Percentiles rank a stretch among this genome's conserved stretches.
These are phyloP conservation scores for Syncephalastrum monosporum DNA, from an alignment of 371 early-diverging fungal species.

Conservation along the genomic window DNA sequence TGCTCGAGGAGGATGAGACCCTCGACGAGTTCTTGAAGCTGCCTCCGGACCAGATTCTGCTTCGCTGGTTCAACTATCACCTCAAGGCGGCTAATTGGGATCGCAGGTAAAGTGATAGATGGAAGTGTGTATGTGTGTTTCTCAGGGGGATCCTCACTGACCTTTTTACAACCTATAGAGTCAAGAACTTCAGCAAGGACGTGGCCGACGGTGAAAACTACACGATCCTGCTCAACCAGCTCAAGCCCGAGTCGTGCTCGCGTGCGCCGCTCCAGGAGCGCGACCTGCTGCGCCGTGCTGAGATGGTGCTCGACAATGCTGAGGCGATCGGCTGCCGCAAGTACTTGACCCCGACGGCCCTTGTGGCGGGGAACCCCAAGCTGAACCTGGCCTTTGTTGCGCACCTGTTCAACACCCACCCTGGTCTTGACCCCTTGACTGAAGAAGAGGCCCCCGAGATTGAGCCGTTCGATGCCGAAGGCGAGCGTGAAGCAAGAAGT, in stretches of 20 bases:
- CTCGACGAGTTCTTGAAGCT: conserved; percentile 89
- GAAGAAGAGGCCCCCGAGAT: conserved; percentile 88
- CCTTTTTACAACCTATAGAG: conserved; percentile 34
- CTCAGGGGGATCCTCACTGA: too few relatives aligned
- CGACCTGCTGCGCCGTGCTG: conserved; percentile 83
- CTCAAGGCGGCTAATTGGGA: conserved; percentile 90
- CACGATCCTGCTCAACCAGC: conserved; percentile 88
- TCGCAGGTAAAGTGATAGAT: conserved; percentile 46
- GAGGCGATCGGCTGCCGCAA: conserved; percentile 91
- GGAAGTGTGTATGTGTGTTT: too few relatives aligned
- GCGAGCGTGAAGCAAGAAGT: conserved; percentile 94
- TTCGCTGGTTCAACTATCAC: conserved; percentile 98
- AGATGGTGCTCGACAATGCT: conserved; percentile 87
- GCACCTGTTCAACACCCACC: conserved; percentile 92
- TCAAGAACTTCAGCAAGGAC: conserved; percentile 90
- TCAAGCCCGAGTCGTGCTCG: conserved; percentile 81
- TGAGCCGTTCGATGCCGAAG: conserved; percentile 86
- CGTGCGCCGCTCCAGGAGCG: conserved; percentile 78
- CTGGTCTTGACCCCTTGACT: conserved; percentile 86
- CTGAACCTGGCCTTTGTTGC: conserved; percentile 96
- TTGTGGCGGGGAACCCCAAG: conserved; percentile 93
- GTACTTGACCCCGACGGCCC: conserved; percentile 89
- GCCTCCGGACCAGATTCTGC: conserved; percentile 91
- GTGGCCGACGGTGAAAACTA: conserved; percentile 95
- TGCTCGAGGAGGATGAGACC: conserved; percentile 89